These are phyloP conservation scores for Chlorophyllum brunneum DNA, from an alignment of 768 basidiomycete species.

Conservation along the genomic window DNA sequence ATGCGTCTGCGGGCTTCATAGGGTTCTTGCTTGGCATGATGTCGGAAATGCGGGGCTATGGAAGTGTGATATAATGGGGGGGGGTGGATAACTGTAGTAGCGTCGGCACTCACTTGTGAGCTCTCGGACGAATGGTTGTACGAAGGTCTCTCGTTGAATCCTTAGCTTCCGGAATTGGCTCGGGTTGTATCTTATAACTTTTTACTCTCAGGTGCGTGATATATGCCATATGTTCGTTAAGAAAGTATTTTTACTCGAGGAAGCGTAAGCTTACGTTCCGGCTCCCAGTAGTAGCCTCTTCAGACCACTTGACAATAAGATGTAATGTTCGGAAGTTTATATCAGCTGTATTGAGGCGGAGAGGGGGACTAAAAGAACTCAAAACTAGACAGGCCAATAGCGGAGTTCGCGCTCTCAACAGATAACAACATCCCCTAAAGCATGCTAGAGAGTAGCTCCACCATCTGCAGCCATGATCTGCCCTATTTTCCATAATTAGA, in stretches of 20 bases:
- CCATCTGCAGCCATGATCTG: not conserved
- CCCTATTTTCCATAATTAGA: constrained; percentile 1
- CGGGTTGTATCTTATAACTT: not conserved
- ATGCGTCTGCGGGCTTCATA: constrained; percentile 1
- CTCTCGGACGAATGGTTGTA: not conserved
- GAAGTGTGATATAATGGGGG: too few relatives aligned
- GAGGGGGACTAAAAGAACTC: too few relatives aligned
- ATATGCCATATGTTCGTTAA: constrained; percentile 1
- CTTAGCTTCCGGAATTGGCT: not conserved
- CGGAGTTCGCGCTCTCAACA: not conserved
- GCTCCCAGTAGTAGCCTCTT: not conserved
- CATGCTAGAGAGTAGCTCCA: not conserved
- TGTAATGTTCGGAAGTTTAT: not conserved
- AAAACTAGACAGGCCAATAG: not conserved
- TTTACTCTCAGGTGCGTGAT: not conserved
- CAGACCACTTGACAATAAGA: not conserved
- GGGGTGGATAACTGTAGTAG: not conserved
- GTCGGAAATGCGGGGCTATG: not conserved
- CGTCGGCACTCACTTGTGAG: not conserved
- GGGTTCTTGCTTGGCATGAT: constrained; percentile 6
- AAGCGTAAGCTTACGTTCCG: not conserved
- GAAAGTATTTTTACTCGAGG: not conserved
- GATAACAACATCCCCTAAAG: not conserved
- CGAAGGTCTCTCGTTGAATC: not conserved
- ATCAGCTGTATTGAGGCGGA: not conserved